Base-by-base conservation (phyloP, 202 grass and related monocot genomes). In the Dendrocalamus latiflorus region DNA sequence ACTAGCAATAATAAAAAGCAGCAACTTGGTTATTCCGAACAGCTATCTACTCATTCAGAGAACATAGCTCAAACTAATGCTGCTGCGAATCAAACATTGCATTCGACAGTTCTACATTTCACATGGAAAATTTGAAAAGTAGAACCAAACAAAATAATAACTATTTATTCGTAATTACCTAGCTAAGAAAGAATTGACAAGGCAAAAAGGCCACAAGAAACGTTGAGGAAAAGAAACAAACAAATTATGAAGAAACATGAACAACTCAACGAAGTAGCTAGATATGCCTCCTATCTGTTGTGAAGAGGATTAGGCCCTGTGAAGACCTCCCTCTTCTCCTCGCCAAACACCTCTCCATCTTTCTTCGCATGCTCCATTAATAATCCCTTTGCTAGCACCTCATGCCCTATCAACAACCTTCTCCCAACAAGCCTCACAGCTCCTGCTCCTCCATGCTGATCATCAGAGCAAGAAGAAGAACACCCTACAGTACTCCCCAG, bases 231-330 rank as follows among this genome's bases (percentile, higher is more conserved):
- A 50, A 63, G 20, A 82, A 37, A 60, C 15, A 50, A 85, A 54
- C n/a, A 70, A 38, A 49, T 10, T 39, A 20, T 6, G 26, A 74
- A 74, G 37, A 44, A 43, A 44, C 26, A 1, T 49, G 28, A 61
- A 76, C 4, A 83, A 50, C 41, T 39, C 2, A 59, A 3, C 8
- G 21, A 16, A 74, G 4, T 14, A 24, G 56, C 33, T 72, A 53
- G 21, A 3, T 30, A 3, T 17, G 24, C 10, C 34, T 24, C 38
- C 69, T 85, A 89, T 89, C 86, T 77, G 83, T 92, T 92, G 64
- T 89, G 90, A 45, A 92, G 90, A 62, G 86, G 86, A 84, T 89
- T 89, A 54, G 90, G 63, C 8, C 90, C 90, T 7, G 86, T 84
- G 70, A 86, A 39, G 74, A 92, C 86, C 65, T 66, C 85, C 79